phyloP scores from a whole-genome alignment of 106 monocot genomes.

The Dendrobium chrysotoxum region DNA sequence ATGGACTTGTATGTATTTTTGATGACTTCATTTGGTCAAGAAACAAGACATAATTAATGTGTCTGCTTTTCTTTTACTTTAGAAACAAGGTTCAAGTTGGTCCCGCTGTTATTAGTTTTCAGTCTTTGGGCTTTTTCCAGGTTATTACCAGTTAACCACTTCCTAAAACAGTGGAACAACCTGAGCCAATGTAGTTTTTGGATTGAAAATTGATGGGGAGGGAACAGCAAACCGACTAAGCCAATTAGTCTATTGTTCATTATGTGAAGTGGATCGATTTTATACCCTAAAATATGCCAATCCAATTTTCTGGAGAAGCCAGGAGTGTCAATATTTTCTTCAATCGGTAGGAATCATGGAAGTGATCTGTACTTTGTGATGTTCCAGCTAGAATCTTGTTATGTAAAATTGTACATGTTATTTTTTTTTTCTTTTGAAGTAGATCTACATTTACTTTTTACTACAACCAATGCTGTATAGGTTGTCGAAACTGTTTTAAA shows the following conservation, averaged over 20 bases:
- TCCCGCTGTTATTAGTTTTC: background rate
- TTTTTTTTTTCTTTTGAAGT: background rate
- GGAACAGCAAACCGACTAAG: background rate
- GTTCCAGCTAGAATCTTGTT: background rate
- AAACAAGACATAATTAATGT: background rate
- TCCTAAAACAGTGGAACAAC: background rate
- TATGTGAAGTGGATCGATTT: background rate
- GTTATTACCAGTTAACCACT: background rate
- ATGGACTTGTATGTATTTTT: background rate
- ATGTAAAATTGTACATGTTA: background rate
- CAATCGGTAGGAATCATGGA: background rate
- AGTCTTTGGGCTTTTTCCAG: background rate
- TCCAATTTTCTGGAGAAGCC: background rate
- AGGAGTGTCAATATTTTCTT: background rate
- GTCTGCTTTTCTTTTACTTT: background rate
- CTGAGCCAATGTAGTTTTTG: background rate
- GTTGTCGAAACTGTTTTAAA: conserved; percentile 62
- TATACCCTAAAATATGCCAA: background rate
- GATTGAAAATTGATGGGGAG: background rate
- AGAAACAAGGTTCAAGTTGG: too few relatives aligned
- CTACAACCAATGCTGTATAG: conserved; percentile 10
- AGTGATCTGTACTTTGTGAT: background rate
- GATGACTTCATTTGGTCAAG: background rate
- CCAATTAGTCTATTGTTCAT: background rate
- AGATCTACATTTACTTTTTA: background rate